Base-by-base conservation (phyloP, 495 filamentous ascomycete genomes). In the Talaromyces adpressus region DNA sequence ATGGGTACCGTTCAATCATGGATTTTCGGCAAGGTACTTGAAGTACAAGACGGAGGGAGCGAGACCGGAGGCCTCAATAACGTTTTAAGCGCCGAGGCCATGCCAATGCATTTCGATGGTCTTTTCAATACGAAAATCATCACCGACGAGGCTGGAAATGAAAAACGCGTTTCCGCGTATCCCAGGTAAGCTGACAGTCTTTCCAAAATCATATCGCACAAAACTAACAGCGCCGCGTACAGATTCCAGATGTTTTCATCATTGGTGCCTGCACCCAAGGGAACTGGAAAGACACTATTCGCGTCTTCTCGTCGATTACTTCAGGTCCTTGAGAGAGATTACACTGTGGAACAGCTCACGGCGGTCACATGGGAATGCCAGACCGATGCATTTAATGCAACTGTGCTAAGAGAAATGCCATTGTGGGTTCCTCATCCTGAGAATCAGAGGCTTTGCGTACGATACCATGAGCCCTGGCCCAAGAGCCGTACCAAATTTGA, bases 51-150 rank as follows among this genome's bases (percentile, higher is more conserved):
- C 4, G 72, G 70, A 56, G 66, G 65, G 6, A 72, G 68, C 56
- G 69, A 63, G 58, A 72, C 61, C 67, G 71, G 45, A 34, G 32
- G 12, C 16, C 58, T 65, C 23, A 83, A 81, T 60, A 82, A 81
- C 51, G 79, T 84, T 25, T 72, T 78, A 1, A 80, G 77, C 6
- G 73, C 71, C 49, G 82, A 86, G 63, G 75, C 74, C 39, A 83
- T 85, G 82, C 81, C 82, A 4, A 81, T 82, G 70, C 82, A 85
- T 62, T 84, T 77, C 51, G 82, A 85, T 52, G 83, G 82, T 0
- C 70, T 83, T 30, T 85, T 84, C 70, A 82, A 82, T 57, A 76
- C 79, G 12, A 74, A 74, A 20, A 74, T 77, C 27, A 58, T 73
- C 34, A 70, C 65, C 0, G 69, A 76, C 5, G 30, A 34, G 22